Base-by-base conservation (phyloP, 805 yeast genomes). In the Blastobotrys chiropterorum region DNA sequence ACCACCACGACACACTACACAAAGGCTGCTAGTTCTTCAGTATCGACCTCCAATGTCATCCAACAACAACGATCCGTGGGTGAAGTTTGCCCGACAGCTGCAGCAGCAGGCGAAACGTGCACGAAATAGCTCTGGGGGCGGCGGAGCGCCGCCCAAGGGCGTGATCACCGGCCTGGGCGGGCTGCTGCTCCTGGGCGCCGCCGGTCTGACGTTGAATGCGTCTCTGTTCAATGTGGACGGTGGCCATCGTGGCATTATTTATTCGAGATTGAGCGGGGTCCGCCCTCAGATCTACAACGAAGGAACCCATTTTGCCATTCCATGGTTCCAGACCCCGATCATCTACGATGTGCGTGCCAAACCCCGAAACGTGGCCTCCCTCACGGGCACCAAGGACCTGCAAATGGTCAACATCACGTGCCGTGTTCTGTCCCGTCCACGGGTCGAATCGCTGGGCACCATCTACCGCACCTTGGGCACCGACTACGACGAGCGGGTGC, bases 321-420 rank as follows among this genome's bases (percentile, higher is more conserved):
- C 99, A 41, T 90, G 97, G 90, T 71, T 94, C 50, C 97, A 94
- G 70, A 85, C 88, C 47, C 97, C 99, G 41, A 77, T 90, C 47
- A 80, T 90, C 49, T 94, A 86, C 70, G 98, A 94, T 67, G 96
- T 94, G 54, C 82, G 99, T 64, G 97, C 99, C 46, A 92, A 89
- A 68, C 99, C 99, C 54, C 83, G 97, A 72, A 90, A 90, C 61
- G 95, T 94, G 55, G 87, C 97, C 13, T 88, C 97, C 21, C 78
- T 95, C 63, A 94, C 99, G 1, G 99, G 99, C 59, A 94, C 99
- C 19, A 94, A 94, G 73, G 99, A 94, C 72, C 78, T 94, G 67
- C 99, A 94, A 74, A 94, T 94, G 99, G 99, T 94, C 47, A 94
- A 90, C 70, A 92, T 94, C 66, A 92, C 98, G n/a, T 94, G 99